A percentile compares a stretch with the other conserved stretches of the same genome.
phyloP scores from a whole-genome alignment of 2,329 filamentous ascomycete genomes.

The Exophiala bonariae region DNA sequence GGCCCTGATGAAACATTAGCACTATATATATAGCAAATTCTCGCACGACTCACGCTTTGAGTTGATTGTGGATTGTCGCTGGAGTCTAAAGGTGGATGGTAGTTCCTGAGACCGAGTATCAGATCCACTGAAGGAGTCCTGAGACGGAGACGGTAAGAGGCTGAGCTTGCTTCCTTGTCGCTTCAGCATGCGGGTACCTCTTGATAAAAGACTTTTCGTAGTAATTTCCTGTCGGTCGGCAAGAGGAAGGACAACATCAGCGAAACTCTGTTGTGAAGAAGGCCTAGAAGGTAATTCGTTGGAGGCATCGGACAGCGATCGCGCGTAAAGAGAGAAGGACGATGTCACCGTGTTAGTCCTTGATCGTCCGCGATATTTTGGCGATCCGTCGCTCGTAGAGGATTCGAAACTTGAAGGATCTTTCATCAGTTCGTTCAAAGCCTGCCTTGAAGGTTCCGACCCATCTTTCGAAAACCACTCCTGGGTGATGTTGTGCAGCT shows the following conservation, averaged over 20 bases:
- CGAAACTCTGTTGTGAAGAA: slow-evolving; percentile 17
- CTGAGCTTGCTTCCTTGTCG: slow-evolving; percentile 49
- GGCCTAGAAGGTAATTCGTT: slow-evolving; percentile 19
- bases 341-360: slow-evolving; percentile 23
- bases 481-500: slow-evolving; percentile 18
- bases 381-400: slow-evolving; percentile 8
- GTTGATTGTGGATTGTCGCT: slow-evolving; percentile 11
- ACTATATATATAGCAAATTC: not conserved
- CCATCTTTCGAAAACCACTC: slow-evolving; percentile 23
- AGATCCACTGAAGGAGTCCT: slow-evolving; percentile 32
- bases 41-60: slow-evolving; percentile 19
- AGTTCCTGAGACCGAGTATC: no score
- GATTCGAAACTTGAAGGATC: slow-evolving; percentile 14
- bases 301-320: slow-evolving; percentile 18
- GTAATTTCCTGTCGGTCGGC: slow-evolving; percentile 24
- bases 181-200: slow-evolving; percentile 47
- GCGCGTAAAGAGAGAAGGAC: slow-evolving; percentile 13
- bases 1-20: slow-evolving; percentile 32
- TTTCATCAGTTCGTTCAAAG: slow-evolving; percentile 23
- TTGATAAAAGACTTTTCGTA: slow-evolving; percentile 42
- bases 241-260: slow-evolving; percentile 8
- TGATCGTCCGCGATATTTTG: slow-evolving; percentile 13
- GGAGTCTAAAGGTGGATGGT: slow-evolving; percentile 2
- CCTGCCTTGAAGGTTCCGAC: slow-evolving; percentile 23
- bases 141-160: slow-evolving; percentile 36